A percentile compares a stretch with the other conserved stretches of the same genome.
Conservation (phyloP, 177 flowering plant genomes). For the Vitis hybrid region DNA sequence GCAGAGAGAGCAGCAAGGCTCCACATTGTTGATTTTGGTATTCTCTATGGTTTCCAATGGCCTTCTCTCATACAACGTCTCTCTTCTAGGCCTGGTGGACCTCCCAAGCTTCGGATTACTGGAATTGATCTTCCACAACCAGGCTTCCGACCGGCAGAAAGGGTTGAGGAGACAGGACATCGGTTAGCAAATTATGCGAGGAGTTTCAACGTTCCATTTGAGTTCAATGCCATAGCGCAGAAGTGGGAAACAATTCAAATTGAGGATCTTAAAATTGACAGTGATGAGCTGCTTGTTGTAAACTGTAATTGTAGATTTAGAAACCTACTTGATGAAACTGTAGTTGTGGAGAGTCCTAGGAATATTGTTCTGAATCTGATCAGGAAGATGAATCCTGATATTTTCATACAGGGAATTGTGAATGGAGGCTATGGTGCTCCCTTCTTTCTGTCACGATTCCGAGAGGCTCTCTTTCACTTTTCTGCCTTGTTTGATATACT, state of each 20-base stretch:
- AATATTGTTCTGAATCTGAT: too few relatives aligned
- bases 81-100: conserved; percentile 37
- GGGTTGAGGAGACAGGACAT: conserved; percentile 41
- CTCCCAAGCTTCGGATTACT: conserved; percentile 3
- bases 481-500: conserved; percentile 41
- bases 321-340: conserved; percentile 37
- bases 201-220: conserved; percentile 37
- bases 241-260: too few relatives aligned
- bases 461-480: conserved; percentile 41
- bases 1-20: conserved; percentile 29
- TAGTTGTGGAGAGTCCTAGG: conserved; percentile 31
- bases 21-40: too few relatives aligned
- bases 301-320: conserved; percentile 31
- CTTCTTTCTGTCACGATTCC: conserved; percentile 37
- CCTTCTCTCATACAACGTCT: conserved; percentile 39
- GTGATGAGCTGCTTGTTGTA: conserved; percentile 38
- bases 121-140: conserved; percentile 15
- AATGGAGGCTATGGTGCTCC: conserved; percentile 42
- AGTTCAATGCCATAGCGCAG: conserved; percentile 21
- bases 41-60: conserved; percentile 24
- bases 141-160: conserved; percentile 35
- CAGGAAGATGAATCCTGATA: too few relatives aligned
- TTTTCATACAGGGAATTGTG: conserved; percentile 20
- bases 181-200: conserved; percentile 37
- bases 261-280: not conserved